Evolutionary conservation across 2,329 filamentous ascomycete genomes (phyloP).

Genomic region (Botrytis fragariae): DNA sequence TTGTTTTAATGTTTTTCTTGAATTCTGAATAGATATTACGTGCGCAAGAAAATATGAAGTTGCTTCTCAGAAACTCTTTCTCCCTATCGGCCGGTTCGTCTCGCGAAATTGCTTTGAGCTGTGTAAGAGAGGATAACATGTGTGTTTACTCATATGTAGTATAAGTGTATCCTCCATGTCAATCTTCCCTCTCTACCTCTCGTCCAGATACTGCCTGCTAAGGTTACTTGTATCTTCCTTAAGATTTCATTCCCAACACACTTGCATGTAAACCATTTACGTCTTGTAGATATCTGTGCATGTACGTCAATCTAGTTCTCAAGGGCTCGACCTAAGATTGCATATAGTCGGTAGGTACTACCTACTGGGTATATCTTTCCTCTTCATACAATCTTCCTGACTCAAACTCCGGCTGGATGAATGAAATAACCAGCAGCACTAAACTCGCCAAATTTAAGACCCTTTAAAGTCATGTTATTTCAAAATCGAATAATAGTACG

Average conservation of each 20-base stretch:
- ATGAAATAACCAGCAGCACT: background rate
- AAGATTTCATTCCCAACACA: background rate
- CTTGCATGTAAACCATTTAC: background rate
- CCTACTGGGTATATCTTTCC: background rate
- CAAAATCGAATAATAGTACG: background rate
- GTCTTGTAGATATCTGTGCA: background rate
- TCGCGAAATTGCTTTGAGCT: background rate
- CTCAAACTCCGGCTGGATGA: background rate
- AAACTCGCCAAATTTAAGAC: background rate
- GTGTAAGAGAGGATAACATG: rapidly evolving
- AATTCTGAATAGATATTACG: background rate
- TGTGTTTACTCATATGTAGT: background rate
- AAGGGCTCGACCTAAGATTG: background rate
- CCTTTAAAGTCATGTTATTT: background rate
- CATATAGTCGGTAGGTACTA: background rate
- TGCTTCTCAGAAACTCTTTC: background rate
- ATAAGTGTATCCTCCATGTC: background rate
- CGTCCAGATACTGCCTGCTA: background rate
- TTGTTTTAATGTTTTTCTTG: background rate
- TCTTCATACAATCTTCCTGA: background rate
- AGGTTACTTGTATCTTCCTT: background rate
- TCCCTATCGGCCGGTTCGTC: background rate
- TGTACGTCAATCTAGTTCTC: background rate
- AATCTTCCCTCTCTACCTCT: background rate
- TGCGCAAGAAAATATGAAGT: background rate